Conservation (phyloP, 2,329 filamentous ascomycete genomes). For the Triangularia verruculosa region DNA sequence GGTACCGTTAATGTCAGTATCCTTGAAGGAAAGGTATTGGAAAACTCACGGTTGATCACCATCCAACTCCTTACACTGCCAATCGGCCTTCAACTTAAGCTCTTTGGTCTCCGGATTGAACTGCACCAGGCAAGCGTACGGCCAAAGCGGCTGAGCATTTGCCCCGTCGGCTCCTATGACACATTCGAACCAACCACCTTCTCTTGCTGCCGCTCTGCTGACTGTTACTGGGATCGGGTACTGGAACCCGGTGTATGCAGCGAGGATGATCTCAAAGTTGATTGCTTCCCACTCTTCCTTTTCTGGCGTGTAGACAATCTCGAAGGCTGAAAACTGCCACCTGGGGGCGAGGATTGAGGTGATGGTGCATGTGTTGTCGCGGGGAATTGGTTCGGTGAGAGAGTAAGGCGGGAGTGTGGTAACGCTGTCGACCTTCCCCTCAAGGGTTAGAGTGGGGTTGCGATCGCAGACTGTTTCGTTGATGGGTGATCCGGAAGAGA, state of each 20-base stretch:
- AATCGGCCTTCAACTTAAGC: slow-evolving; percentile 24
- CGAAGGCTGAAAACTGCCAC: slow-evolving; percentile 25
- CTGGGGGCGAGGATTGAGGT: slow-evolving; percentile 25
- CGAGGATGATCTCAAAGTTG: slow-evolving; percentile 25
- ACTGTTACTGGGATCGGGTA: slow-evolving; percentile 23
- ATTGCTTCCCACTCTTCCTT: slow-evolving; percentile 6
- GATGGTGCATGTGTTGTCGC: slow-evolving; percentile 26
- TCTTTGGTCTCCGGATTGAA: slow-evolving; percentile 16
- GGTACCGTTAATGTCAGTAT: too few species aligned
- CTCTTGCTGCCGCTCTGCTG: background rate
- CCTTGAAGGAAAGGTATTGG: too few species aligned
- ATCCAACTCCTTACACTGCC: slow-evolving; percentile 29
- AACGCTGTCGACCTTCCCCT: slow-evolving; percentile 8
- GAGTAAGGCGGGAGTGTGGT: slow-evolving; percentile 24
- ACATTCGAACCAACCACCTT: slow-evolving; percentile 23
- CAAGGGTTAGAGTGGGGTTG: slow-evolving; percentile 3
- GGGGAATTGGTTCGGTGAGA: slow-evolving; percentile 25
- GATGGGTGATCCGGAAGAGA: background rate
- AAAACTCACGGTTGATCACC: slow-evolving; percentile 22
- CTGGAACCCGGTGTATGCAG: slow-evolving; percentile 21
- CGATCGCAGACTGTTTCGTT: slow-evolving; percentile 16
- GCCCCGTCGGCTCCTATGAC: slow-evolving; percentile 19
- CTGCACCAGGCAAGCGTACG: slow-evolving; percentile 21
- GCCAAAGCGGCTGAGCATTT: slow-evolving; percentile 23
- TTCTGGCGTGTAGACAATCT: slow-evolving; percentile 2